phyloP scores from a whole-genome alignment of 179 eudicot genomes.

The Sideroxylon spinosum region DNA sequence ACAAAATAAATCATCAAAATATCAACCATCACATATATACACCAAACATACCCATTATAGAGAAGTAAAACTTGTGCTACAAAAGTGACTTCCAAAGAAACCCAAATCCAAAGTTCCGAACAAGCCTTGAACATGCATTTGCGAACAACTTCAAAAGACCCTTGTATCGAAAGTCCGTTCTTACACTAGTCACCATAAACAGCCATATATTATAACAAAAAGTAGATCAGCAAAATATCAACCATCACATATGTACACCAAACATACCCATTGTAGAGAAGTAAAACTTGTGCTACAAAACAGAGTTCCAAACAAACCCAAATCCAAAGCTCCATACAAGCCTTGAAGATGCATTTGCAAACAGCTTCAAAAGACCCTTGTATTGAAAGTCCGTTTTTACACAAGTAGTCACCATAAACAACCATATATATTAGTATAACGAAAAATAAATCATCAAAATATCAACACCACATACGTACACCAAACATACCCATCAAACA shows the following conservation, averaged over 20 bases:
- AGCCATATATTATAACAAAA: background rate
- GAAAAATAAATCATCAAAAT: no score
- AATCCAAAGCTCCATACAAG: no score
- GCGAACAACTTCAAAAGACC: background rate
- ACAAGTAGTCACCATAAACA: no score
- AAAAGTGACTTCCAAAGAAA: background rate
- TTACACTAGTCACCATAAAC: background rate
- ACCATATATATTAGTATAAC: no score
- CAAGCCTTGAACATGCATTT: background rate
- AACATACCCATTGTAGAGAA: background rate
- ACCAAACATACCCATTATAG: background rate
- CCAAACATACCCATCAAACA: no score
- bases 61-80: background rate
- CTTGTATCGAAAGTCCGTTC: background rate
- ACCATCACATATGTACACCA: background rate
- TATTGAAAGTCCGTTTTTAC: background rate
- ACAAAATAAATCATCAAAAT: background rate
- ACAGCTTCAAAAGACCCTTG: background rate
- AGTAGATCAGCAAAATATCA: background rate
- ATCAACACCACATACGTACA: no score
- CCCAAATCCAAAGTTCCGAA: no score
- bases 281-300: background rate
- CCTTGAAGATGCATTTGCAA: background rate
- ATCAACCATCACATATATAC: background rate
- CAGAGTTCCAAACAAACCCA: background rate